phyloP scores from a whole-genome alignment of 164 flowering plant genomes.

The Saururus chinensis region DNA sequence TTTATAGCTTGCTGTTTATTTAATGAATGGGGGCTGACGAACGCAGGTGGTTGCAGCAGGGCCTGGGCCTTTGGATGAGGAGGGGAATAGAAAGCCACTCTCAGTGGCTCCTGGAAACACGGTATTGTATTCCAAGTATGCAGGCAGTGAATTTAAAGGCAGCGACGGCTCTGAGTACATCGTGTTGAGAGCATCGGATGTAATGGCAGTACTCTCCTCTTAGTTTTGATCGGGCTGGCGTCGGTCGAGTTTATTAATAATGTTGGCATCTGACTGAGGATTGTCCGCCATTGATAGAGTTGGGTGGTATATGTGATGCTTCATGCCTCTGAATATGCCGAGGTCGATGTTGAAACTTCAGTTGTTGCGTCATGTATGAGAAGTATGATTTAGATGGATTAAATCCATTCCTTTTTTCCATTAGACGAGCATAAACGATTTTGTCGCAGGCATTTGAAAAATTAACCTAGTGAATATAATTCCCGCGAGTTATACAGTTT shows the following conservation, averaged over 20 bases:
- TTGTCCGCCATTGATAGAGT: too few relatives aligned
- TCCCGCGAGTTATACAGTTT: too few relatives aligned
- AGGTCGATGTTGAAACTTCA: too few relatives aligned
- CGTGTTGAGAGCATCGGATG: slow-evolving; percentile 64
- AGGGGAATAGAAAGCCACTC: slow-evolving; percentile 63
- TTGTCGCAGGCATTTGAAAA: too few relatives aligned
- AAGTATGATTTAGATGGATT: too few relatives aligned
- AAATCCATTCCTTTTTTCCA: too few relatives aligned
- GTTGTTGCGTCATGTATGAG: too few relatives aligned
- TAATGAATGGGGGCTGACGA: not conserved
- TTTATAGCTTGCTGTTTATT: not conserved
- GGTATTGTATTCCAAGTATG: slow-evolving; percentile 81
- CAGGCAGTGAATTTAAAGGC: slow-evolving; percentile 86
- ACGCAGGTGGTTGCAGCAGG: slow-evolving; percentile 75
- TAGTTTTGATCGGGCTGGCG: not conserved
- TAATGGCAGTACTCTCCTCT: slow-evolving; percentile 68
- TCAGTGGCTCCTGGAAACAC: slow-evolving; percentile 50
- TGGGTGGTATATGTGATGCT: too few relatives aligned
- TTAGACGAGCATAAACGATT: too few relatives aligned
- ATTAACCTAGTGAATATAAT: too few relatives aligned
- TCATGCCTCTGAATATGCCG: too few relatives aligned
- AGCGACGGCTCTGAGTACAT: slow-evolving; percentile 74
- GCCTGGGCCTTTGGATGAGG: slow-evolving; percentile 75
- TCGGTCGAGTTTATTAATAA: not conserved
- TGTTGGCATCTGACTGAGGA: not conserved